These are phyloP conservation scores for Ceriops decandra DNA, from an alignment of 345 rosid genomes.

Conservation along the genomic window DNA sequence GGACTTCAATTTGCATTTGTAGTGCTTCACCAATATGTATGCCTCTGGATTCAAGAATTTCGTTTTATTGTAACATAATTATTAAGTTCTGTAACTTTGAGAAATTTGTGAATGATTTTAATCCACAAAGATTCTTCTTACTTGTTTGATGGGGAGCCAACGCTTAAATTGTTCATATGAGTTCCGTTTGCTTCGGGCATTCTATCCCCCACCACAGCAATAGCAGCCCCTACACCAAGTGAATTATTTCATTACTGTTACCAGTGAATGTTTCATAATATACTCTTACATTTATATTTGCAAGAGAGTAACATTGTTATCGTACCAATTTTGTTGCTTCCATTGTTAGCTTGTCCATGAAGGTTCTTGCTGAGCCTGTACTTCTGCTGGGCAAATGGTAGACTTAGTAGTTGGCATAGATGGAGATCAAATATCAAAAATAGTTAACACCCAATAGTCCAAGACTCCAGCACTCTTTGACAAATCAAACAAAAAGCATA, in stretches of 20 bases:
- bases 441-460: no score
- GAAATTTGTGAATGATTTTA: neutral
- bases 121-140: constrained; percentile 23
- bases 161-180: constrained; percentile 53
- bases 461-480: no score
- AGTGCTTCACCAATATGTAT: constrained; percentile 29
- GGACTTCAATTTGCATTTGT: constrained; percentile 38
- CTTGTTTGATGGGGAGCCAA: constrained; percentile 72
- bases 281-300: no score
- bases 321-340: constrained; percentile 63
- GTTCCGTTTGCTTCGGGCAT: constrained; percentile 49
- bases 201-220: constrained; percentile 50
- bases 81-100: neutral
- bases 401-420: constrained; percentile 1
- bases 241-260: constrained; percentile 6
- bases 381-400: constrained; percentile 50
- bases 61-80: constrained; percentile 15
- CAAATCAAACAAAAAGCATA: no score
- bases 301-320: neutral
- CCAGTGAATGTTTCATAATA: neutral
- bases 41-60: constrained; percentile 18
- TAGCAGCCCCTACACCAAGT: constrained; percentile 38
- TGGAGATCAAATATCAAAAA: no score
- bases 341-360: constrained; percentile 67
- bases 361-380: constrained; percentile 89